Percentiles rank a stretch among this genome's conserved stretches.
These are phyloP conservation scores for Hypomontagnella submonticulosa DNA, from an alignment of 495 filamentous ascomycete genomes.

Conservation along the genomic window DNA sequence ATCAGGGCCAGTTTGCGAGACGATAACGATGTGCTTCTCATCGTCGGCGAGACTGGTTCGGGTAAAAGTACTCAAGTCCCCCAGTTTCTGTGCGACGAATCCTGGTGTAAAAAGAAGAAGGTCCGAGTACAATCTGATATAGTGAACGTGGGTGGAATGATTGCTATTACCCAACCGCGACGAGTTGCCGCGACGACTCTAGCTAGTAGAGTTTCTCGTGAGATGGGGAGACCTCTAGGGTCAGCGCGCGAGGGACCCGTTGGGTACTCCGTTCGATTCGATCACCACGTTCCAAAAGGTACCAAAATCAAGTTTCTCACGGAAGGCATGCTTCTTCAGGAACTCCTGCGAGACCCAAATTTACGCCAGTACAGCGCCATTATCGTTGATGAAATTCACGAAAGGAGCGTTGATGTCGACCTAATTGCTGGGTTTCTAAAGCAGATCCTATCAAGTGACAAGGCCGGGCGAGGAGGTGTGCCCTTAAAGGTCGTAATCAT, in stretches of 20 bases:
- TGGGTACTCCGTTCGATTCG: constrained; percentile 94
- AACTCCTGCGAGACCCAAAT: constrained; percentile 87
- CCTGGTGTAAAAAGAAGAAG: constrained; percentile 75
- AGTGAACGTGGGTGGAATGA: constrained; percentile 78
- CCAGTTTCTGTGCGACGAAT: constrained; percentile 83
- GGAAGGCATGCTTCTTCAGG: constrained; percentile 96
- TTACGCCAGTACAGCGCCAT: constrained; percentile 87
- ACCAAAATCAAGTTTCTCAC: constrained; percentile 93
- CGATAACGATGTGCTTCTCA: constrained; percentile 78
- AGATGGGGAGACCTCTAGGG: constrained; percentile 88
- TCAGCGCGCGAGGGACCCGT: constrained; percentile 63
- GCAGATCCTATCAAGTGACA: constrained; percentile 70
- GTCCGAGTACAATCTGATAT: constrained; percentile 62
- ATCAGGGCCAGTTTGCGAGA: constrained; percentile 71
- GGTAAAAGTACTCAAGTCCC: constrained; percentile 98
- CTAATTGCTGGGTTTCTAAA: constrained; percentile 87
- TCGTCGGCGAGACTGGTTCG: constrained; percentile 94
- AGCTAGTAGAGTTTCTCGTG: constrained; percentile 86
- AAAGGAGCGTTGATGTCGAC: constrained; percentile 96
- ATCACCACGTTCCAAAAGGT: constrained; percentile 75
- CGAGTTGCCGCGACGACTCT: constrained; percentile 95
- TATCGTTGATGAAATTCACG: constrained; percentile 96
- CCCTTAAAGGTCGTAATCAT: constrained; percentile 92
- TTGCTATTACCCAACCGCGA: constrained; percentile 94
- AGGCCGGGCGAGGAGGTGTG: constrained; percentile 70